These are phyloP conservation scores for Aspergillus nomiae DNA, from an alignment of 2,329 filamentous ascomycete species.

Conservation along the genomic window DNA sequence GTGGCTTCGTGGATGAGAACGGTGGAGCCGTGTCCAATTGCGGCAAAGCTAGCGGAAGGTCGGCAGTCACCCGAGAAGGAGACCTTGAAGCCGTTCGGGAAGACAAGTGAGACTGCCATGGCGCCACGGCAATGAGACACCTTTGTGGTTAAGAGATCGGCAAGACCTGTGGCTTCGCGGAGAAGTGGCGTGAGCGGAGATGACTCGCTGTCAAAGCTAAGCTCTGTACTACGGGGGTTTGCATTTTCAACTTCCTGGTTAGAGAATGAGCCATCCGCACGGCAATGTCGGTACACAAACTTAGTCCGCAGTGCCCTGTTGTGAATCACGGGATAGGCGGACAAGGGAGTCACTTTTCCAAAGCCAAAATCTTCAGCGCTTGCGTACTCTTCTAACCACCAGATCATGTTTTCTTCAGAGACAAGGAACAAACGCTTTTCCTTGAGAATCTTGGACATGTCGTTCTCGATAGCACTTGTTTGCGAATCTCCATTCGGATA, in stretches of 20 bases:
- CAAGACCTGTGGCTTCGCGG: conserved; percentile 61
- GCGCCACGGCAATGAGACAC: conserved; percentile 82
- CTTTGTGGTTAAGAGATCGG: conserved; percentile 63
- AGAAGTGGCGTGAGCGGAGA: conserved; percentile 43
- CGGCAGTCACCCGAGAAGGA: conserved; percentile 95
- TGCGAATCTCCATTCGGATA: conserved; percentile 42
- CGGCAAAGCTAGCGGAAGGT: conserved; percentile 69
- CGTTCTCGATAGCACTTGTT: conserved; percentile 42
- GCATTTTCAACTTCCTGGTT: conserved; percentile 12
- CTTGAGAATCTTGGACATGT: conserved; percentile 39
- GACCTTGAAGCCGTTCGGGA: conserved; percentile 78
- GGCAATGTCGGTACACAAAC: conserved; percentile 34
- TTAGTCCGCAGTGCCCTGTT: conserved; percentile 24
- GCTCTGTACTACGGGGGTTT: conserved; percentile 20
- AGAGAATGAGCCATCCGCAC: conserved; percentile 29
- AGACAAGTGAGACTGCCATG: conserved; percentile 75
- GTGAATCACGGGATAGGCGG: conserved; percentile 33
- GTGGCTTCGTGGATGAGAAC: conserved; percentile 94
- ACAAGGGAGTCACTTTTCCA: conserved; percentile 55
- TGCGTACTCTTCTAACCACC: conserved; percentile 78
- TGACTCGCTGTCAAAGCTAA: conserved; percentile 30
- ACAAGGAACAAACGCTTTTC: conserved; percentile 63
- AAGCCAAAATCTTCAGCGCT: conserved; percentile 76
- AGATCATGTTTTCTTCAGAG: conserved; percentile 70
- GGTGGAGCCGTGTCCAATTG: conserved; percentile 72